These are phyloP conservation scores for Crithidia sp. DNA, from an alignment of 208 protist genomes.

Conservation along the genomic window DNA sequence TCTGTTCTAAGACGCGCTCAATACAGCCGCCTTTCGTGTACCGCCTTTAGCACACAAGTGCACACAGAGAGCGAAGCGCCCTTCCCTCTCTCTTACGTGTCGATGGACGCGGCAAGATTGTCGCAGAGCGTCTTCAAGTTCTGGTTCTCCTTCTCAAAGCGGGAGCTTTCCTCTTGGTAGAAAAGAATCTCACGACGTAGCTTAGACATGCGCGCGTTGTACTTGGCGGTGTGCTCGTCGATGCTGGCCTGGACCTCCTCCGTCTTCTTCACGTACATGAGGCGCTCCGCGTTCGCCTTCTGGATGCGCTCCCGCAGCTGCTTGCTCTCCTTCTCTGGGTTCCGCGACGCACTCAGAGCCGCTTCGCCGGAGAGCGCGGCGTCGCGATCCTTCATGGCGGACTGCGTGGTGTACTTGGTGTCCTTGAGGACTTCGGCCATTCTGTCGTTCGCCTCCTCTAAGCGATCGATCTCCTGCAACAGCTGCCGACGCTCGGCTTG, in stretches of 20 bases:
- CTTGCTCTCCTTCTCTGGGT: constrained; percentile 61
- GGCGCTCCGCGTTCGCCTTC: constrained; percentile 56
- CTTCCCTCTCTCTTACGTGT: constrained; percentile 13
- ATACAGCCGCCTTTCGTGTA: no score
- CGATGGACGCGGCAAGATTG: constrained; percentile 53
- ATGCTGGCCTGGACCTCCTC: constrained; percentile 56
- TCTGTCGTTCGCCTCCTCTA: constrained; percentile 61
- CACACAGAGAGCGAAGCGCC: no score
- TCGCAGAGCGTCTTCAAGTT: constrained; percentile 74
- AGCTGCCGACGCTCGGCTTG: constrained; percentile 66
- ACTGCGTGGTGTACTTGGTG: constrained; percentile 58
- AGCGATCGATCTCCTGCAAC: constrained; percentile 60
- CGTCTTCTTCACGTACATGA: constrained; percentile 52
- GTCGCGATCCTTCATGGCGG: constrained; percentile 45
- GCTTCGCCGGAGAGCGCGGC: constrained; percentile 52
- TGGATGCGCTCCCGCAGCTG: constrained; percentile 70
- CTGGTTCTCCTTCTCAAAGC: constrained; percentile 76
- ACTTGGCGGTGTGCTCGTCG: constrained; percentile 52
- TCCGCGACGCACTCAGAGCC: constrained; percentile 39
- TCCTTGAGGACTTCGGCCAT: constrained; percentile 56
- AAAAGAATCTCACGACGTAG: constrained; percentile 65
- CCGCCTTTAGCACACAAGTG: no score
- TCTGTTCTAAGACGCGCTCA: no score
- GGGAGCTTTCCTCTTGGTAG: constrained; percentile 64
- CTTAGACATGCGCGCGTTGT: constrained; percentile 63